Evolutionary conservation across 805 yeast species (phyloP).

Genomic region (Pichia paraexigua): DNA sequence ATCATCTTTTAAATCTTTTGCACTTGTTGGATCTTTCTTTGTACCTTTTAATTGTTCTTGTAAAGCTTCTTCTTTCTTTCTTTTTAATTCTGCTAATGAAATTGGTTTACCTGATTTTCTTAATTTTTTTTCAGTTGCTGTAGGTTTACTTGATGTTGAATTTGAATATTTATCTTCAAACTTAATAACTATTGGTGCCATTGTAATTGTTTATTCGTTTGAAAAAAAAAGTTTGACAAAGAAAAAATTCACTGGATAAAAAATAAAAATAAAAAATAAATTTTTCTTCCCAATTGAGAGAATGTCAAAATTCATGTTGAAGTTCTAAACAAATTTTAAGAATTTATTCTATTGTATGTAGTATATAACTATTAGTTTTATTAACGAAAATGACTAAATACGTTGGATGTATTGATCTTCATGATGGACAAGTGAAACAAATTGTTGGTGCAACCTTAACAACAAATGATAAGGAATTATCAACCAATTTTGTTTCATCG

Average conservation of each 20-base stretch:
- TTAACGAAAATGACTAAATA: conserved; percentile 63
- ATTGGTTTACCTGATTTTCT: conserved; percentile 57
- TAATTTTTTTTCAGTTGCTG: conserved; percentile 41
- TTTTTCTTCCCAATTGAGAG: not conserved
- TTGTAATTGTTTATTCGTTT: not conserved
- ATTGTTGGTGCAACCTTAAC: conserved; percentile 89
- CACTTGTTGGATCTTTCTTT: conserved; percentile 11
- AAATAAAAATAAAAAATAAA: too few relatives aligned
- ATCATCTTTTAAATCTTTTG: conserved; percentile 42
- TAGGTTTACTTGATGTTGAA: conserved; percentile 16
- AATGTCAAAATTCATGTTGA: not conserved
- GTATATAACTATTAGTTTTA: not conserved
- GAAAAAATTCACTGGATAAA: too few relatives aligned
- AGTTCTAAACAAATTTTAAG: not conserved
- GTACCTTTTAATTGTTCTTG: conserved; percentile 20
- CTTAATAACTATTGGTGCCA: conserved; percentile 43
- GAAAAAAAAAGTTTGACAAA: not conserved
- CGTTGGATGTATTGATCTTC: conserved; percentile 93
- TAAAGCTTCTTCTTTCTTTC: conserved; percentile 30
- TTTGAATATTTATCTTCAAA: conserved; percentile 30
- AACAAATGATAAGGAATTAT: conserved; percentile 31
- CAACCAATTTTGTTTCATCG: conserved; percentile 73
- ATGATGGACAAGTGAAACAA: conserved; percentile 91
- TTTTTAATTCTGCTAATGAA: conserved; percentile 33
- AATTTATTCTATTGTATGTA: too few relatives aligned